Percentiles rank a stretch among this genome's conserved stretches.
phyloP scores from a whole-genome alignment of 2,329 filamentous ascomycete genomes.

The Blastomyces silverae region DNA sequence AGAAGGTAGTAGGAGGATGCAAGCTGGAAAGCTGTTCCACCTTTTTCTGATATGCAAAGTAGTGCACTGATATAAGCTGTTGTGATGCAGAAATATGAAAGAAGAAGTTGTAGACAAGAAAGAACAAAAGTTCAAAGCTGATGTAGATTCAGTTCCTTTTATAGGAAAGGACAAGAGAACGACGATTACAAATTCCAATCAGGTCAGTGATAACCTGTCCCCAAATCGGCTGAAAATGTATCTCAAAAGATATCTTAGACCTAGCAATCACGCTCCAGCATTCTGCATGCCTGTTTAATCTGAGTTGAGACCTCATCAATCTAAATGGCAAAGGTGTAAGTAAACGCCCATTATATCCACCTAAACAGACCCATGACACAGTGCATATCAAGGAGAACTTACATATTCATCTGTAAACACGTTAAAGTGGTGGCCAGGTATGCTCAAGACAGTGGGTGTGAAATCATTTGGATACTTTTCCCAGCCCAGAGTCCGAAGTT shows the following conservation, averaged over 20 bases:
- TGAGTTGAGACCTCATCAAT: constrained; percentile 19
- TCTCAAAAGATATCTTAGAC: neutral
- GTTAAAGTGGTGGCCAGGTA: constrained; percentile 24
- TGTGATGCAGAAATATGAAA: neutral
- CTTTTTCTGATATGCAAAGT: neutral
- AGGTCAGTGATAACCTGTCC: neutral
- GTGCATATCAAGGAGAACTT: constrained; percentile 11
- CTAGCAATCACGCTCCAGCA: constrained; percentile 18
- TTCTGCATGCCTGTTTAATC: constrained; percentile 20
- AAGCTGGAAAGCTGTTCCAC: neutral
- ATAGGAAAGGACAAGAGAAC: neutral
- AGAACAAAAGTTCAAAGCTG: neutral
- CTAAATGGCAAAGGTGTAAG: constrained; percentile 14
- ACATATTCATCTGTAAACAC: constrained; percentile 22
- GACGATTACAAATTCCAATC: neutral
- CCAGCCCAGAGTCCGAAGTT: constrained; percentile 21
- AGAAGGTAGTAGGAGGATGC: neutral
- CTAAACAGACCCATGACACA: neutral
- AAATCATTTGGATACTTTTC: constrained; percentile 21
- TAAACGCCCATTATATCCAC: neutral
- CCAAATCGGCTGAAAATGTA: neutral
- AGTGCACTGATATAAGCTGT: too few species aligned
- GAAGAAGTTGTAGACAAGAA: neutral
- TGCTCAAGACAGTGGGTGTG: constrained; percentile 18
- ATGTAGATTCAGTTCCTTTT: neutral